These are phyloP conservation scores for Neurospora sp. DNA, from an alignment of 495 filamentous ascomycete species.

Conservation along the genomic window DNA sequence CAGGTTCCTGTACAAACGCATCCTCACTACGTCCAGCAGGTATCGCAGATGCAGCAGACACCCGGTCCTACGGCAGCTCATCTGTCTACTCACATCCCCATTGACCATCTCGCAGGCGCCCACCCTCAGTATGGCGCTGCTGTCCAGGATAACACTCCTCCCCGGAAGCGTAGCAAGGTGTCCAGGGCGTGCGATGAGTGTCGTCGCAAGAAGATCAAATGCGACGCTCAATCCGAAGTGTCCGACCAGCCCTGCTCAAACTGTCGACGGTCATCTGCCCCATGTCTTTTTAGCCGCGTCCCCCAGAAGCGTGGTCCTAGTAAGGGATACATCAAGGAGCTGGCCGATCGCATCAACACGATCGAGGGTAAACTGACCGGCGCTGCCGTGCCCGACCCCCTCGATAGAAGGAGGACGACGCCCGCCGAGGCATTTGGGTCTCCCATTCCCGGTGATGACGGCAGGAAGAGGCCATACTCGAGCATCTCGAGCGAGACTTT, in stretches of 20 bases:
- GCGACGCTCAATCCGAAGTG: conserved; percentile 75
- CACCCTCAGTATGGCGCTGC: conserved; percentile 13
- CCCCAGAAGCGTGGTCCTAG: conserved; percentile 93
- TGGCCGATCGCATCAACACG: conserved; percentile 76
- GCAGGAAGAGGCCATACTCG: conserved; percentile 35
- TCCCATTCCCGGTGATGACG: conserved; percentile 23
- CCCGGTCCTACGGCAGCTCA: conserved; percentile 13
- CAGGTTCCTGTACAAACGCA: neutral
- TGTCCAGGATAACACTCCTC: conserved; percentile 49
- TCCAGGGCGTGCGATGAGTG: conserved; percentile 94
- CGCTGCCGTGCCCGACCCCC: conserved; percentile 14
- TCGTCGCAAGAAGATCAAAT: conserved; percentile 92
- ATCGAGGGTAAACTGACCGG: conserved; percentile 56
- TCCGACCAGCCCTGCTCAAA: conserved; percentile 75
- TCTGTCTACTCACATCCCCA: conserved; percentile 26
- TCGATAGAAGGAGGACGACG: conserved; percentile 19
- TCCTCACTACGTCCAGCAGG: conserved; percentile 7
- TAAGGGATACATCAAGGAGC: conserved; percentile 97
- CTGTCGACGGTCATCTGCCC: conserved; percentile 65
- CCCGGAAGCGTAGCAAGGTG: conserved; percentile 80
- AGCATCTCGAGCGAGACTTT: conserved; percentile 34
- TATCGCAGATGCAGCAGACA: conserved; percentile 2
- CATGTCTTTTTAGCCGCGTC: conserved; percentile 83
- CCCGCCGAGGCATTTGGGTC: conserved; percentile 29
- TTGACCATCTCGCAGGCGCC: conserved; percentile 14